Conservation (phyloP, 2,329 filamentous ascomycete genomes). For the Trichocomaceae sp. region DNA sequence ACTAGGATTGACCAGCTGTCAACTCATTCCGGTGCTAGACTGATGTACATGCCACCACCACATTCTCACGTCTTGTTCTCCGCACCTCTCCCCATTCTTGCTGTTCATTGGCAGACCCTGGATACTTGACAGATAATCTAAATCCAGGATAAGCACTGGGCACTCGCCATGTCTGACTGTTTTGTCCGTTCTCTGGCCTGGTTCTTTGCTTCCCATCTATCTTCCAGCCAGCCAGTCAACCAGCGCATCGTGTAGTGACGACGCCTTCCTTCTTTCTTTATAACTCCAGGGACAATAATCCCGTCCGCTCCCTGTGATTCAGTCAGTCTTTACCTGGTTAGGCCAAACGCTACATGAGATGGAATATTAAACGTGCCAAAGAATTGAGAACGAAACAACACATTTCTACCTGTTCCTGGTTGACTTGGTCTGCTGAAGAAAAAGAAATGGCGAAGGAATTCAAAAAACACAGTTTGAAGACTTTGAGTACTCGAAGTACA, state of each 20-base stretch:
- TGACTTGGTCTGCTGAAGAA: not conserved
- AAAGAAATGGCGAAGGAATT: slow-evolving; percentile 10
- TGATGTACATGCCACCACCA: slow-evolving; percentile 8
- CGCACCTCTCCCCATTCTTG: slow-evolving; percentile 7
- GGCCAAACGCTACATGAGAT: not conserved
- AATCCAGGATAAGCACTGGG: not conserved
- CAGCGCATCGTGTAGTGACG: not conserved
- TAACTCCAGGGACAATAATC: slow-evolving; percentile 3
- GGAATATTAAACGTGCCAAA: not conserved
- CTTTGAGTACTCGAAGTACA: slow-evolving; percentile 22
- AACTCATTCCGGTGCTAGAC: not conserved
- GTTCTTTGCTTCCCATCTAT: not conserved
- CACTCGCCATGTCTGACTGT: too few relatives aligned
- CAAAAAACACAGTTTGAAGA: slow-evolving; percentile 4
- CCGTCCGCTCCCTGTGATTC: slow-evolving; percentile 12
- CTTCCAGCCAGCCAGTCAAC: not conserved
- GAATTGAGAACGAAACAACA: not conserved
- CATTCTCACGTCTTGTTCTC: slow-evolving; percentile 10
- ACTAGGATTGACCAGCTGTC: too few relatives aligned
- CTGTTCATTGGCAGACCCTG: slow-evolving; percentile 1
- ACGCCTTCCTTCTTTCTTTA: not conserved
- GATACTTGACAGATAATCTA: slow-evolving; percentile 5
- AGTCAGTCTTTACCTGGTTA: slow-evolving; percentile 9
- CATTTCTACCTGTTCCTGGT: not conserved
- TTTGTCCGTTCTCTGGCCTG: not conserved